Percentiles rank a stretch among this genome's conserved stretches.
Conservation (phyloP, 1,284 basidiomycete genomes). For the Ganoderma multipileum region DNA sequence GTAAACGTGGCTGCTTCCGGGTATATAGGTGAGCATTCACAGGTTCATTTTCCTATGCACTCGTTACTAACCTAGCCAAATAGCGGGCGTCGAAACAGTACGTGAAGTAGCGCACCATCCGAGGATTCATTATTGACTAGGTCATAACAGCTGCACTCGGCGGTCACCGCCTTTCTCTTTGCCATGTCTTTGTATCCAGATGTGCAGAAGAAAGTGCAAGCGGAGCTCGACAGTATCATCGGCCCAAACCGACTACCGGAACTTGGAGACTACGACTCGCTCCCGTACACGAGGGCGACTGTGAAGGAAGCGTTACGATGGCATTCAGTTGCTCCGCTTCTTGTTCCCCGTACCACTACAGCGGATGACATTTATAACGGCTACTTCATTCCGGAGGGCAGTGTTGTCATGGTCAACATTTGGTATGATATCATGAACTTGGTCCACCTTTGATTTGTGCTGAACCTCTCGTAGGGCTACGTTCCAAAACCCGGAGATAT, state of each 20-base stretch:
- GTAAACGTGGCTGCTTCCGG: not conserved
- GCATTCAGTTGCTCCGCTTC: constrained; percentile 28
- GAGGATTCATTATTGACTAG: not conserved
- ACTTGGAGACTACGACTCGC: constrained; percentile 37
- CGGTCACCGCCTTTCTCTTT: constrained; percentile 29
- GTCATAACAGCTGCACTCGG: not conserved
- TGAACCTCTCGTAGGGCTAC: constrained; percentile 28
- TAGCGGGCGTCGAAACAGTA: not conserved
- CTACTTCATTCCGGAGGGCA: not conserved
- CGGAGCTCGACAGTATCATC: constrained; percentile 41
- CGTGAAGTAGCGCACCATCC: not conserved
- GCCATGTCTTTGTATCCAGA: constrained; percentile 33
- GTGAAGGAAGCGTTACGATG: constrained; percentile 38
- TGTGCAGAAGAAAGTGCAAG: constrained; percentile 37
- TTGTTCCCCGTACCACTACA: constrained; percentile 10
- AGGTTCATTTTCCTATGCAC: not conserved
- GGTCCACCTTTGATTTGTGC: not conserved
- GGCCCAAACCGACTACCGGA: constrained; percentile 38
- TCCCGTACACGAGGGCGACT: constrained; percentile 41
- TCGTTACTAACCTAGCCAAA: not conserved
- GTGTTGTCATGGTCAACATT: not conserved
- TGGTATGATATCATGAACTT: not conserved
- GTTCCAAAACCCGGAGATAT: constrained; percentile 26
- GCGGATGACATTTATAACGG: not conserved
- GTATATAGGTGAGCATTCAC: not conserved